Base-by-base conservation (phyloP, 352 stramenopile species). In the Phytophthora rubi region DNA sequence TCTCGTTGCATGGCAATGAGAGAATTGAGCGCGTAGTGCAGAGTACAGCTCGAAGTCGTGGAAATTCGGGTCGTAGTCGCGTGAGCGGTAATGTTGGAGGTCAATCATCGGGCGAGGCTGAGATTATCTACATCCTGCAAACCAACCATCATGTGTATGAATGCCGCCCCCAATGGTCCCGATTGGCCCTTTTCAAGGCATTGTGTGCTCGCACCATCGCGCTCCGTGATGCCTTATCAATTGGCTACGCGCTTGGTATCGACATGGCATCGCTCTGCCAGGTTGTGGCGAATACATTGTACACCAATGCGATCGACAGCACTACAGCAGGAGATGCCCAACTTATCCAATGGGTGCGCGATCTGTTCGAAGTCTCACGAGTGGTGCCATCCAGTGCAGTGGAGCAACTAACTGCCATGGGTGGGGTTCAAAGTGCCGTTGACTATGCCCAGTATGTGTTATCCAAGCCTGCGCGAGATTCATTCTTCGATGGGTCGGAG, bases 191-290 rank as follows among this genome's bases (percentile, higher is more conserved):
- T 10, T 96, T 95, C 47, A 87, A 89, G 39, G 85, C 89, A 16
- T 70, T 96, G 13, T 82, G 87, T 33, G 63, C 59, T 8, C 85
- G 73, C 10, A 68, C 68, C 1, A 93, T 95, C 30, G 68, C 76
- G 2, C 73, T 96, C 16, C 71, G 73, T 32, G 85, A 94, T 53
- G 89, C 87, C 1, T 72, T 92, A n/a, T 94, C 81, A 7, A 96
- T 96, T 26, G 89, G 89, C 2, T 94, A 96, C 57, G 87, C 89
- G 2, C 75, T 96, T 49, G 87, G 87, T 18, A 94, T 94, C 35
- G 89, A 96, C 61, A 96, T 96, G 89, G 81, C 89, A 44, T 95
- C 89, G 10, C 69, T 96, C 6, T 96, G 89, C 44, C 83, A 95
- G 65, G 86, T 95, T 9, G 89, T 91, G 3, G 87, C 87, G 13